phyloP scores from a whole-genome alignment of 257 asterid species.

The Salvia hispanica region DNA sequence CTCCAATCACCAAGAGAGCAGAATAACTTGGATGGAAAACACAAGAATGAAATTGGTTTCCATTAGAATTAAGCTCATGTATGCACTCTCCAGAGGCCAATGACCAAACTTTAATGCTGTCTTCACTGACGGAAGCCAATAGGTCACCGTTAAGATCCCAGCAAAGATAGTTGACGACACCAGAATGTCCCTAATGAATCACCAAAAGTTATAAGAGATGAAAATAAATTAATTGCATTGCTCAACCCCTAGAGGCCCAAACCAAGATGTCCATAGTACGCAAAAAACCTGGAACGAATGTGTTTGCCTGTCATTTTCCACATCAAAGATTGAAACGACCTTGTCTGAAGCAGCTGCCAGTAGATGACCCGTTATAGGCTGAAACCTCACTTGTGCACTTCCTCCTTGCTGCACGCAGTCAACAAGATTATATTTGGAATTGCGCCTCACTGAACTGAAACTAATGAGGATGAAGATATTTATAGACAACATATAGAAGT shows the following conservation, averaged over 20 bases:
- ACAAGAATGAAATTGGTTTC: slow-evolving; percentile 84
- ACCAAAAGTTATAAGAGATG: slow-evolving; percentile 28
- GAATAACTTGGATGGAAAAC: slow-evolving; percentile 93
- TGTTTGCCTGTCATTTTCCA: slow-evolving; percentile 87
- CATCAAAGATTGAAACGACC: slow-evolving; percentile 81
- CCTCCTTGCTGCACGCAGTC: slow-evolving; percentile 77
- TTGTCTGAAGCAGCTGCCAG: slow-evolving; percentile 97
- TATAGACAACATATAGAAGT: slow-evolving; percentile 10
- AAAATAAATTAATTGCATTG: slow-evolving; percentile 5
- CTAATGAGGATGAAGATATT: neutral
- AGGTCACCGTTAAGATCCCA: slow-evolving; percentile 90
- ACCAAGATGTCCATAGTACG: slow-evolving; percentile 20
- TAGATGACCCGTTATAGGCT: slow-evolving; percentile 75
- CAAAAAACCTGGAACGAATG: slow-evolving; percentile 78
- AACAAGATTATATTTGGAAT: slow-evolving; percentile 15
- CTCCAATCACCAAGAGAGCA: slow-evolving; percentile 88
- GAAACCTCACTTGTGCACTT: slow-evolving; percentile 95
- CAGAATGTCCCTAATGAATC: slow-evolving; percentile 68
- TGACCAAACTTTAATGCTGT: slow-evolving; percentile 93
- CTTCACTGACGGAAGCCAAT: slow-evolving; percentile 94
- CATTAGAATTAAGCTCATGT: slow-evolving; percentile 77
- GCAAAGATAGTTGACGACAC: slow-evolving; percentile 84
- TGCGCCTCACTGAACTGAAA: slow-evolving; percentile 5
- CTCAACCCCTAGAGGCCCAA: neutral
- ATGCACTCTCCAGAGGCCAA: slow-evolving; percentile 76